phyloP scores from a whole-genome alignment of 208 protist genomes.

The Leishmania gerbilli region DNA sequence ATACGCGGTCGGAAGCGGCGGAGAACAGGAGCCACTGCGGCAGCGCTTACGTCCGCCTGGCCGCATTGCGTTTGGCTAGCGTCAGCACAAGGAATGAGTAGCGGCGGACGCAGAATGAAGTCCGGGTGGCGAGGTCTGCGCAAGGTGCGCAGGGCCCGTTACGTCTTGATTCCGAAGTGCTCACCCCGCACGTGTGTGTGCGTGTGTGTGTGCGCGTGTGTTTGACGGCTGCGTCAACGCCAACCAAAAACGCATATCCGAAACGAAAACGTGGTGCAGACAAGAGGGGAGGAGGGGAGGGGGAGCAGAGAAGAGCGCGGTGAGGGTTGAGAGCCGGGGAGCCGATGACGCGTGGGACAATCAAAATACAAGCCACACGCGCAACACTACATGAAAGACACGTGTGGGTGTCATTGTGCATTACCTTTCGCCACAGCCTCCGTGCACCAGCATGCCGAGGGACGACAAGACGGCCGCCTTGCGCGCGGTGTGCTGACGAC shows the following conservation, averaged over 20 bases:
- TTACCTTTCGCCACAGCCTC: background rate
- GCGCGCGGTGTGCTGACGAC: background rate
- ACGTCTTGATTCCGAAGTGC: background rate
- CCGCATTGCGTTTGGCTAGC: constrained; percentile 3
- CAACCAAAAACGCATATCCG: background rate
- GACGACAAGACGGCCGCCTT: background rate
- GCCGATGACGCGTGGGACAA: background rate
- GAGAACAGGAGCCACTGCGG: constrained; percentile 23
- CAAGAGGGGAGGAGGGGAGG: background rate
- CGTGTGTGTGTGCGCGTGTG: constrained; percentile 2
- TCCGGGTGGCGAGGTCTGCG: background rate
- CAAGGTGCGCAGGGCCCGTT: background rate
- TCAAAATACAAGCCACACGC: background rate
- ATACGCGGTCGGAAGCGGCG: constrained; percentile 3
- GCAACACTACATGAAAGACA: background rate
- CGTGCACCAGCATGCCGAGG: background rate
- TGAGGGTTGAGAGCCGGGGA: background rate
- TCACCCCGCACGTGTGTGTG: background rate
- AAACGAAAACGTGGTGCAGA: background rate
- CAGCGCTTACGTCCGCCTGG: constrained; percentile 13
- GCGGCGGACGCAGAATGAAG: background rate
- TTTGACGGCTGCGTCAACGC: background rate
- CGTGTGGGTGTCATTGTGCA: background rate
- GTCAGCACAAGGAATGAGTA: background rate
- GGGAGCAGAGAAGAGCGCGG: background rate